Base-by-base conservation (phyloP, 345 rosid species). In the Pistacia vera region DNA sequence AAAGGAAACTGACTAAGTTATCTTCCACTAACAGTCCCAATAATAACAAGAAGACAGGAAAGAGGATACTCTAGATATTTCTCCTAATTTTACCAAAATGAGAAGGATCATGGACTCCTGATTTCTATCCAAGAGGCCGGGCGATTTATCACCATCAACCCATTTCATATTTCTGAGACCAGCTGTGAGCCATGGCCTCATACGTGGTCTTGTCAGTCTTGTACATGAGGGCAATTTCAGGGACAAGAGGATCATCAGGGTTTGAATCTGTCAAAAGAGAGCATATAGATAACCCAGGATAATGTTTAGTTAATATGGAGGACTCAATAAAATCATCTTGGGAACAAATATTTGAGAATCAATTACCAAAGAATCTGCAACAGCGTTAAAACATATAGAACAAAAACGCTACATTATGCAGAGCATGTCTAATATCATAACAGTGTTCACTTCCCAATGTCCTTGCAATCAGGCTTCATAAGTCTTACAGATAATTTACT, bases 201-300 rank as follows among this genome's bases (percentile, higher is more conserved):
- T 72, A 60, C 66, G 60, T 72, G 57, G 75, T 38, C 66, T 57
- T 44, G 12, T 72, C 75, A 6, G 75, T 72, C 75, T 72, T 72
- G 57, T 72, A 72, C 75, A 72, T 72, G 66, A 60, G 75, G 4
- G 75, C 75, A 59, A 72, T 72, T 60, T 72, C 75, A 59, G 75
- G 75, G 4, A 72, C 75, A 22, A 72, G 75, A 0, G 75, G 75
- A 60, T 72, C 75, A 60, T 72, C 75, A 0, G 75, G 75, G 56
- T 72, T 72, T 22, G 75, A 57, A 57, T 72, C 75, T 2, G 75
- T 72, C 41, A 72, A 60, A 4, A 72, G 75, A 4, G 75, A 72
- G 66, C 75, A 72, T 72, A 72, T 72, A 12, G 75, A 72, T 41
- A 72, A 28, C 36, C 55, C n/a, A 59, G 0, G 7, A 41, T 4